These are phyloP conservation scores for Neurospora sp. DNA, from an alignment of 2,329 filamentous ascomycete genomes.

Conservation along the genomic window DNA sequence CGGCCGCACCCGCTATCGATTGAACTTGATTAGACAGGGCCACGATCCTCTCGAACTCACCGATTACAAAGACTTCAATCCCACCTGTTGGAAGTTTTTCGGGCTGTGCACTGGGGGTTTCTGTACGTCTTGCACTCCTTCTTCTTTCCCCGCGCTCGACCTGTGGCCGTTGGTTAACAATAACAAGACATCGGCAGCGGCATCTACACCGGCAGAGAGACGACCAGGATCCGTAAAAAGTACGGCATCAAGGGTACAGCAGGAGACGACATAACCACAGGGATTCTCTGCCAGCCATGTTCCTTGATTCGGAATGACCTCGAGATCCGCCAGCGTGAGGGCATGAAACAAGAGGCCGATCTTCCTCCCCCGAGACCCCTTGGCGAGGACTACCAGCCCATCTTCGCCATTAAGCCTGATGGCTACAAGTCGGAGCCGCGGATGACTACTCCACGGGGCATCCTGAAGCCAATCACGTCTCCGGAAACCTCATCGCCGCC, in stretches of 20 bases:
- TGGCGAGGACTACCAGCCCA: slow-evolving; percentile 9
- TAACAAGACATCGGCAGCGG: slow-evolving; percentile 13
- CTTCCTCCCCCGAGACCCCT: slow-evolving; percentile 5
- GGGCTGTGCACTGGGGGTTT: slow-evolving; percentile 6
- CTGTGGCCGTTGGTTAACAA: neutral
- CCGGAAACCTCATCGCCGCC: neutral
- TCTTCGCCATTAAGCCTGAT: slow-evolving; percentile 6
- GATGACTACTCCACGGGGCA: slow-evolving; percentile 2
- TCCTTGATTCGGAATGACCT: slow-evolving; percentile 13
- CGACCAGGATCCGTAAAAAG: slow-evolving; percentile 8
- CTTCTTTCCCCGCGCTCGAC: neutral
- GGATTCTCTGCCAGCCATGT: slow-evolving; percentile 15
- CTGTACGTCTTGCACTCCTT: neutral
- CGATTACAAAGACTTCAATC: slow-evolving; percentile 10
- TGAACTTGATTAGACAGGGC: slow-evolving; percentile 5
- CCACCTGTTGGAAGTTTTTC: slow-evolving; percentile 10
- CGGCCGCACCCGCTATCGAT: slow-evolving; percentile 11
- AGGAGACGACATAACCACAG: slow-evolving; percentile 10
- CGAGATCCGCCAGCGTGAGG: slow-evolving; percentile 13
- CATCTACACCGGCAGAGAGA: slow-evolving; percentile 12
- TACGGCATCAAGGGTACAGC: slow-evolving; percentile 14
- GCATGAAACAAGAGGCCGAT: slow-evolving; percentile 2
- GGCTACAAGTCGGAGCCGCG: slow-evolving; percentile 9
- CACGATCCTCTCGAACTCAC: slow-evolving; percentile 11
- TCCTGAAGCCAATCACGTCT: neutral